phyloP scores from a whole-genome alignment of 2,329 filamentous ascomycete species.

The Chrysosporium queenslandicum region DNA sequence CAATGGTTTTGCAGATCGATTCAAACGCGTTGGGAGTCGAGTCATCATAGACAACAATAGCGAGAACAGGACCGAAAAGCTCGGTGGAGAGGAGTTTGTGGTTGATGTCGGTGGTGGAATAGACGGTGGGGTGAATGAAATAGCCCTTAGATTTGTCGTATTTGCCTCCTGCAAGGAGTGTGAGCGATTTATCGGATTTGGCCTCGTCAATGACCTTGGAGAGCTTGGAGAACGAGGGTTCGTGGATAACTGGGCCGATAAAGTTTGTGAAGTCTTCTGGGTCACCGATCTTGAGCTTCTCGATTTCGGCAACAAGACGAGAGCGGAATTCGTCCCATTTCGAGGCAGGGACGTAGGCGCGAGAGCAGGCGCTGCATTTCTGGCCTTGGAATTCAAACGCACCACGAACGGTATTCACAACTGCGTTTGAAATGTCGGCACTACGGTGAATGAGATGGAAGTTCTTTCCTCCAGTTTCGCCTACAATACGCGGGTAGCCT shows the following conservation, averaged over 20 bases:
- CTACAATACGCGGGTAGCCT: conserved; percentile 79
- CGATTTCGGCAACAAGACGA: conserved; percentile 56
- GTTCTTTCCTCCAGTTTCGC: conserved; percentile 89
- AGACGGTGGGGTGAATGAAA: conserved; percentile 76
- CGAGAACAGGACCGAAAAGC: conserved; percentile 71
- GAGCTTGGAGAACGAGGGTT: conserved; percentile 70
- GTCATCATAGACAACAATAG: conserved; percentile 70
- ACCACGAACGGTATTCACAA: conserved; percentile 70
- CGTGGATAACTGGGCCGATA: conserved; percentile 78
- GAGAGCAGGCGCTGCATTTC: conserved; percentile 79
- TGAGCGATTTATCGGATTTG: conserved; percentile 64
- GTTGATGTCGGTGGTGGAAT: conserved; percentile 60
- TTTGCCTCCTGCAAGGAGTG: conserved; percentile 63
- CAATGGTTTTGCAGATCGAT: conserved; percentile 45
- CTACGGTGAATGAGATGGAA: conserved; percentile 73
- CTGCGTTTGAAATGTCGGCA: conserved; percentile 69
- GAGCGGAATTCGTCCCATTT: conserved; percentile 62
- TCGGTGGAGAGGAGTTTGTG: conserved; percentile 68
- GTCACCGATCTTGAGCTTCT: conserved; percentile 59
- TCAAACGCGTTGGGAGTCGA: conserved; percentile 52
- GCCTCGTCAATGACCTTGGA: conserved; percentile 65
- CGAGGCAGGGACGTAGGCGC: conserved; percentile 66
- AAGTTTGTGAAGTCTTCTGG: conserved; percentile 67
- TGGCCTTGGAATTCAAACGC: conserved; percentile 88
- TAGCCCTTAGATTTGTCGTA: conserved; percentile 71